Evolutionary conservation across 1,284 basidiomycete genomes (phyloP), one percentile per base, ranked within the genome.

Genomic region (Chalciporus piperatoides): DNA sequence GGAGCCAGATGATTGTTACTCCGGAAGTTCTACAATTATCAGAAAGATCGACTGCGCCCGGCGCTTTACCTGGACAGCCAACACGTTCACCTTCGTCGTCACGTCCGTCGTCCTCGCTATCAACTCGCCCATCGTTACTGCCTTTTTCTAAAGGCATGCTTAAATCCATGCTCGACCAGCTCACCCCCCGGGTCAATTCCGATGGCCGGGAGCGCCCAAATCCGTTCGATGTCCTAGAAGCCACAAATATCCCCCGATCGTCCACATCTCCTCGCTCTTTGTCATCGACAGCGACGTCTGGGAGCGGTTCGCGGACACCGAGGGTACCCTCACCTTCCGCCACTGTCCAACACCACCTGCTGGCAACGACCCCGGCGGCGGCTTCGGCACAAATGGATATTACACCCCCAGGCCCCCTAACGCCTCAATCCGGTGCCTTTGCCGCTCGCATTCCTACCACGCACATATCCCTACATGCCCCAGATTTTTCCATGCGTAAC

Each of bases 381-480:
- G 48, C 54, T 44, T 50, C 62, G 56, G 56, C 53, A 28, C 63
- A 55, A 45, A 64, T 62, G 57, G 68, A 70, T 57, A 41, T 67
- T 55, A 69, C 65, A 48, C 59, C 64, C 54, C 65, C 65, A 59
- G 59, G 60, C 63, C 48, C 65, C 65, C 58, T 72, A 63, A 68
- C 70, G 56, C 63, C 71, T 67, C 61, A 74, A 61, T 59, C 70
- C 57, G 64, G 71, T 67, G 44, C 63, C 53, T 77, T 77, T 66
- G 71, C 75, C 59, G 71, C 80, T 59, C 80, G 81, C 57, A 77
- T 78, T 59, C 83, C 86, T 54, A 86, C 86, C 41, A 86, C 85
- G 40, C 78, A 82, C 53, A 80, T 89, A 63, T 82, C 85, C 57
- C 75, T 90, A 74, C 81, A 87, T 86, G 83, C 84, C 37, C 88